Evolutionary conservation across 805 yeast genomes (phyloP).

Genomic region (Ascoidea rubescens): DNA sequence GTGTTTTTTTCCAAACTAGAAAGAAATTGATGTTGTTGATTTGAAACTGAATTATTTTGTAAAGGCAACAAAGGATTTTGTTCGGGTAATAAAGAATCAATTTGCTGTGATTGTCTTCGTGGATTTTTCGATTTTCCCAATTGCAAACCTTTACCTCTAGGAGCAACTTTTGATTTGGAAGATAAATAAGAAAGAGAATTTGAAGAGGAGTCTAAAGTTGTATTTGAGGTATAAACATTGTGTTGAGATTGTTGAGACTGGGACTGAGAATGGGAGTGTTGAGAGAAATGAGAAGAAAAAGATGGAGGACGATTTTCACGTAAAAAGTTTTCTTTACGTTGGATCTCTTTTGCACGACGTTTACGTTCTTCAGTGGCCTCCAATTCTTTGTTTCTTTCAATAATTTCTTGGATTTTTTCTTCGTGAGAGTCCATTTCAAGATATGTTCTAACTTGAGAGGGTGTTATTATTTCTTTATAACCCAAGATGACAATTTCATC

Average conservation of each 20-base stretch:
- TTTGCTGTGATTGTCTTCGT: conserved; percentile 14
- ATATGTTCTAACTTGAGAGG: conserved; percentile 74
- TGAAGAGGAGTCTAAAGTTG: conserved; percentile 13
- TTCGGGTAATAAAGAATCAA: conserved; percentile 20
- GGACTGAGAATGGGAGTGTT: conserved; percentile 6
- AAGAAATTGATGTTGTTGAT: conserved; percentile 12
- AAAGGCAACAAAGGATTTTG: conserved; percentile 13
- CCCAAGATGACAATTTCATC: conserved; percentile 90
- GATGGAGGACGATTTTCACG: conserved; percentile 25
- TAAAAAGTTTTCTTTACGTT: conserved; percentile 60
- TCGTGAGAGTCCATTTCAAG: conserved; percentile 97
- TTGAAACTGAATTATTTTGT: conserved; percentile 11
- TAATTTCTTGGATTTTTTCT: conserved; percentile 95
- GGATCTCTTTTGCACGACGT: conserved; percentile 84
- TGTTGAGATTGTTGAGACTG: conserved; percentile 8
- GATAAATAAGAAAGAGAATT: neutral
- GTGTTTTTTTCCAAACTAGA: conserved; percentile 4
- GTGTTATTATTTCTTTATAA: conserved; percentile 72
- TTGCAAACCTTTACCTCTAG: conserved; percentile 62
- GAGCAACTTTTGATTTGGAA: conserved; percentile 19
- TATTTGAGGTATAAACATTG: conserved; percentile 2
- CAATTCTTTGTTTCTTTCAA: conserved; percentile 89
- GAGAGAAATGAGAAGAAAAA: conserved; percentile 14
- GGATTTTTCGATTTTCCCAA: conserved; percentile 44
- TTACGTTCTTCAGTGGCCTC: conserved; percentile 97